A percentile compares a stretch with the other conserved stretches of the same genome.
Conservation (phyloP, 208 protist species). For the Trypanosoma vivax region DNA sequence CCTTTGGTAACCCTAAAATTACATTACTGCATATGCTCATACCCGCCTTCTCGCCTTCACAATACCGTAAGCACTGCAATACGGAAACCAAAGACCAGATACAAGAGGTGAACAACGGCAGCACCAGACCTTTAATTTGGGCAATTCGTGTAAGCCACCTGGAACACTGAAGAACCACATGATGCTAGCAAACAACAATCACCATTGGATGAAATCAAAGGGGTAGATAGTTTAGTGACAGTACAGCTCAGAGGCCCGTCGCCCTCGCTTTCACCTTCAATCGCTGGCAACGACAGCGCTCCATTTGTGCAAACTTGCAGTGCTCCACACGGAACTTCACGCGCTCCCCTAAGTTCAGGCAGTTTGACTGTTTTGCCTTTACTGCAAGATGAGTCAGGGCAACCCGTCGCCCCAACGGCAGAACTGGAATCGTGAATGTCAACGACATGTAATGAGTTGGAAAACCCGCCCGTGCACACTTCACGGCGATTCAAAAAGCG, state of each 20-base stretch:
- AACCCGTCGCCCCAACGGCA: neutral
- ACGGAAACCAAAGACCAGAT: too few species aligned
- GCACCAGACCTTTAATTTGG: neutral
- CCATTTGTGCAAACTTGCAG: conserved; percentile 35
- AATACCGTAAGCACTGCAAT: too few species aligned
- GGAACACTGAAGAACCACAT: conserved; percentile 60
- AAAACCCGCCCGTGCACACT: conserved; percentile 73
- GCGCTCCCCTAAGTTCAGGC: conserved; percentile 29
- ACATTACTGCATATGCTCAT: too few species aligned
- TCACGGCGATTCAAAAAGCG: conserved; percentile 56
- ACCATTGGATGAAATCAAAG: conserved; percentile 30
- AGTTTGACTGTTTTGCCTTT: conserved; percentile 44
- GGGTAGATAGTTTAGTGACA: conserved; percentile 16
- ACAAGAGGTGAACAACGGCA: neutral
- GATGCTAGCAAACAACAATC: conserved; percentile 55
- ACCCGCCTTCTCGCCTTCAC: too few species aligned
- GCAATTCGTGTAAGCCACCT: conserved; percentile 54
- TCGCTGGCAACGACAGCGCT: conserved; percentile 22
- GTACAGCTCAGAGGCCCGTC: neutral
- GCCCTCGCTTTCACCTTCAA: neutral
- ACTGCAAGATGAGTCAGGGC: neutral
- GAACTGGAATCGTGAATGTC: conserved; percentile 28
- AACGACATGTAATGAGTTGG: conserved; percentile 58
- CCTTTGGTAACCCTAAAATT: too few species aligned
- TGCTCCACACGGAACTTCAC: conserved; percentile 22